Conservation (phyloP, 371 early-diverging fungal genomes). For the Cokeromyces recurvatus region DNA sequence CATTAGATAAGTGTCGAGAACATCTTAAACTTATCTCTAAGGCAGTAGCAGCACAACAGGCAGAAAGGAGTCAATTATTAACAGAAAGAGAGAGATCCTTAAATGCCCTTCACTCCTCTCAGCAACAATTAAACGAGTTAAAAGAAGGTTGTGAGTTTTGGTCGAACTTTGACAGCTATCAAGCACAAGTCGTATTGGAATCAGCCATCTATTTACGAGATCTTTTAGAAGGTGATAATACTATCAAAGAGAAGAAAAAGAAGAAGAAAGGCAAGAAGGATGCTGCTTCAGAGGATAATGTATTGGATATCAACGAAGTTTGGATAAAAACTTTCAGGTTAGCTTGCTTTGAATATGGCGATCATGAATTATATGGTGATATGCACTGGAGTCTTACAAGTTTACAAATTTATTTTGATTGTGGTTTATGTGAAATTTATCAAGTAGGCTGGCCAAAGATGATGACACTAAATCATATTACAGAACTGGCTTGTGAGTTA, state of each 20-base stretch:
- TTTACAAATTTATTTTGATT: constrained; percentile 15
- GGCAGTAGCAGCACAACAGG: constrained; percentile 5
- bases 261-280: neutral
- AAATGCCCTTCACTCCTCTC: constrained; percentile 2
- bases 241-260: neutral
- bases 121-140: constrained; percentile 10
- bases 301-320: constrained; percentile 10
- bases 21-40: constrained; percentile 12
- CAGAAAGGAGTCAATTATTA: constrained; percentile 11
- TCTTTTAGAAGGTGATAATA: too few relatives aligned
- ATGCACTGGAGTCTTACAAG: constrained; percentile 9
- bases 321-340: constrained; percentile 23
- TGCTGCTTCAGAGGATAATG: neutral
- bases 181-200: constrained; percentile 20
- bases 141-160: constrained; percentile 25
- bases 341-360: constrained; percentile 24
- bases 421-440: constrained; percentile 13
- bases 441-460: constrained; percentile 14
- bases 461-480: too few relatives aligned
- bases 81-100: constrained; percentile 8
- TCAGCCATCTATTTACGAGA: constrained; percentile 13
- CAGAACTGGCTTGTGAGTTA: constrained; percentile 6
- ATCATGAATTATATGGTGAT: constrained; percentile 14
- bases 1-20: constrained; percentile 21
- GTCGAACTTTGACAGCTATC: constrained; percentile 25